These are phyloP conservation scores for Cyamopsis tetragonoloba DNA, from an alignment of 306 rosid genomes.

Conservation along the genomic window DNA sequence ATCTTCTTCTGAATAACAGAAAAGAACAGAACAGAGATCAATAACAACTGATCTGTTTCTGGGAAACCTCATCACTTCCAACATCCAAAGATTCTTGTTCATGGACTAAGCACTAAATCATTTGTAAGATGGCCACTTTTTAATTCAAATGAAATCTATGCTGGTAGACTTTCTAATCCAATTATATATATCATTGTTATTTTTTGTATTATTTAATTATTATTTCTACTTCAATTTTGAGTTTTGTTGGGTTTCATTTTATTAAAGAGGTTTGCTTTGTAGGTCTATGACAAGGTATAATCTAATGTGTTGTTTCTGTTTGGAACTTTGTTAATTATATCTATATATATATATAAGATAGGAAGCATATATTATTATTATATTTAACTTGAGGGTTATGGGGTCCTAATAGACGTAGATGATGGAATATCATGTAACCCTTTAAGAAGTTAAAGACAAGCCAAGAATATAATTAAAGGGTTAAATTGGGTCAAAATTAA, in stretches of 20 bases:
- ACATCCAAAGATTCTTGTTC: constrained; percentile 29
- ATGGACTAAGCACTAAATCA: constrained; percentile 11
- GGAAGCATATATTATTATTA: too few species aligned
- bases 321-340: constrained; percentile 1
- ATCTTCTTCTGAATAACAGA: not conserved
- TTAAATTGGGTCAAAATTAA: too few species aligned
- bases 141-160: constrained; percentile 25
- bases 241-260: not conserved
- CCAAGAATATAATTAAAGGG: constrained; percentile 11
- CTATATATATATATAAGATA: not conserved
- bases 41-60: constrained; percentile 3
- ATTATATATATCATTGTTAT: not conserved
- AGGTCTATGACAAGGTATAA: not conserved
- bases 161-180: constrained; percentile 21
- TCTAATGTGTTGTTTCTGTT: not conserved
- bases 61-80: constrained; percentile 5
- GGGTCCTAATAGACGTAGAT: constrained; percentile 11
- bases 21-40: not conserved
- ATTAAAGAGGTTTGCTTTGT: not conserved
- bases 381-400: not conserved
- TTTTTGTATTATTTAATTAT: not conserved
- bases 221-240: not conserved
- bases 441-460: constrained; percentile 2
- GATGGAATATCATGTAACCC: not conserved
- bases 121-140: not conserved